Conservation (phyloP, 352 stramenopile genomes). For the Globisporangium yorkense region DNA sequence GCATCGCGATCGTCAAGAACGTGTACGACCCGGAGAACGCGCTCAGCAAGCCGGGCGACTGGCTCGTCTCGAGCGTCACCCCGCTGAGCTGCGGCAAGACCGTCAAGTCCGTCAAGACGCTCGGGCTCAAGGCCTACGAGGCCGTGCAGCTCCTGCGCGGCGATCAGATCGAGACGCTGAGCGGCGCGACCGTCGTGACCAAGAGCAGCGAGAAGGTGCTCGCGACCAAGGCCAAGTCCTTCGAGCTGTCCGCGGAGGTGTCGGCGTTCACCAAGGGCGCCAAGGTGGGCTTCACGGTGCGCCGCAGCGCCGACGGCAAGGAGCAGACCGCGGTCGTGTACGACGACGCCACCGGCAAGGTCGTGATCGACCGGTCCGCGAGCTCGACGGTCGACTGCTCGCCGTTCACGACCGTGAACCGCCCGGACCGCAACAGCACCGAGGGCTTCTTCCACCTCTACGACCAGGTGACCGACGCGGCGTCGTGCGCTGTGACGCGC, state of each 20-base stretch:
- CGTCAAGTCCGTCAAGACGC: slow-evolving; percentile 65
- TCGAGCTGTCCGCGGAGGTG: slow-evolving; percentile 34
- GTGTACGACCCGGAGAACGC: slow-evolving; percentile 44
- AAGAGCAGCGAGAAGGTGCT: slow-evolving; percentile 17
- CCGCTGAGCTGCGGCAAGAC: slow-evolving; percentile 20
- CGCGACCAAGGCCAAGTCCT: slow-evolving; percentile 10
- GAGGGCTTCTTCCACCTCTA: slow-evolving; percentile 61
- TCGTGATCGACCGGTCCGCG: slow-evolving; percentile 50
- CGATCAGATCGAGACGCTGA: slow-evolving; percentile 27
- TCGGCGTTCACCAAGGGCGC: slow-evolving; percentile 48
- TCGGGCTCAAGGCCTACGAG: slow-evolving; percentile 38
- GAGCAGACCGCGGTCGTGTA: slow-evolving; percentile 60
- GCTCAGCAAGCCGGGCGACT: slow-evolving; percentile 43
- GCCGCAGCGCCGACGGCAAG: slow-evolving; percentile 31
- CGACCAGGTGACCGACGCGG: slow-evolving; percentile 29
- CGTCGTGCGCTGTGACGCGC: slow-evolving; percentile 25
- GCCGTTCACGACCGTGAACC: slow-evolving; percentile 31
- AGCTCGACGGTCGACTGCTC: slow-evolving; percentile 41
- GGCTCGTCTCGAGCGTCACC: slow-evolving; percentile 40
- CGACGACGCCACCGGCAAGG: slow-evolving; percentile 49
- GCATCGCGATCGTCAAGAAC: slow-evolving; percentile 41
- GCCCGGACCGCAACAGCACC: slow-evolving; percentile 25
- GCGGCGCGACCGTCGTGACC: slow-evolving; percentile 16
- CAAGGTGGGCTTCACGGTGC: slow-evolving; percentile 55
- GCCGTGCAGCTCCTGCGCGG: slow-evolving; percentile 46